Percentiles rank a stretch among this genome's conserved stretches.
These are phyloP conservation scores for Botryotinia convoluta DNA, from an alignment of 2,329 filamentous ascomycete genomes.

Conservation along the genomic window DNA sequence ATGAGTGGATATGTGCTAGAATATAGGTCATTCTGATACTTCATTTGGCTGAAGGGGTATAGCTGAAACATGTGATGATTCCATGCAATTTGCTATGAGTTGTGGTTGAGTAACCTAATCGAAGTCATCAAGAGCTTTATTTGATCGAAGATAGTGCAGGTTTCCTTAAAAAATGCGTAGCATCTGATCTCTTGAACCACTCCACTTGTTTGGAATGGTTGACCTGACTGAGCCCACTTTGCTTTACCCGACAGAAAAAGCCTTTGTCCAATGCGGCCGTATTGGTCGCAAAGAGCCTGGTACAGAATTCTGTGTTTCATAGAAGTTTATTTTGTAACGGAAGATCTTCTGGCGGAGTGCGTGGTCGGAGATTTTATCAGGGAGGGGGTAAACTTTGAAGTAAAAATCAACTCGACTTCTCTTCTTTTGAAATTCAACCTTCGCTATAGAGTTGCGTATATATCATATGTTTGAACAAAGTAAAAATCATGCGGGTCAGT, in stretches of 20 bases:
- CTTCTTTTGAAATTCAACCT: background rate
- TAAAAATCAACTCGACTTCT: background rate
- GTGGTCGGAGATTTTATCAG: background rate
- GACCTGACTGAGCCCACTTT: background rate
- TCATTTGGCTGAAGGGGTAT: background rate
- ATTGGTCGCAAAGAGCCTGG: rapidly evolving
- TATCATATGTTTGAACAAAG: background rate
- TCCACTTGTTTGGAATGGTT: background rate
- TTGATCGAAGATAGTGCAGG: background rate
- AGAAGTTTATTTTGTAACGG: rapidly evolving
- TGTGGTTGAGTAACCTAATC: background rate
- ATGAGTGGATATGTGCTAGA: no score
- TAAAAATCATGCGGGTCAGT: background rate
- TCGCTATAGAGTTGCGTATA: background rate
- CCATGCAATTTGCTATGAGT: background rate
- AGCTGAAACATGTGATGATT: background rate
- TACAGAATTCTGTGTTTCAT: rapidly evolving
- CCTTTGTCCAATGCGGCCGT: background rate
- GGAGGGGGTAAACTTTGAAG: background rate
- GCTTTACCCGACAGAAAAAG: background rate
- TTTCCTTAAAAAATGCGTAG: background rate
- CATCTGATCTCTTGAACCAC: background rate
- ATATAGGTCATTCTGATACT: background rate
- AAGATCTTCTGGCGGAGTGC: background rate
- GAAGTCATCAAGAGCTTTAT: background rate